Evolutionary conservation across 208 protist genomes (phyloP).

Genomic region (Crithidia expoeki): DNA sequence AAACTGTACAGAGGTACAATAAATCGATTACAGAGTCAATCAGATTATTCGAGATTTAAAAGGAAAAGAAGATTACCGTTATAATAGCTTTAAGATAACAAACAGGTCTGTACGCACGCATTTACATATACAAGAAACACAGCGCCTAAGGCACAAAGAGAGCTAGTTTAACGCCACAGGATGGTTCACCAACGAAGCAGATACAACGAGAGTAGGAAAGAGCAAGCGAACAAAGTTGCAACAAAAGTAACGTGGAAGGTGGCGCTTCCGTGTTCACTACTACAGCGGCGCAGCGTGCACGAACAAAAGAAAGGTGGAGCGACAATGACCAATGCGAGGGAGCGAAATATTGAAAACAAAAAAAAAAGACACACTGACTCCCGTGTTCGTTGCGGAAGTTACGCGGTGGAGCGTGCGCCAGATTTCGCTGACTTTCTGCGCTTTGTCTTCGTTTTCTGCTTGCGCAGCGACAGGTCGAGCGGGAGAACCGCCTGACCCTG

Average conservation of each 20-base stretch:
- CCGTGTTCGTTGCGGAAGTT: neutral
- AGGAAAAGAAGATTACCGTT: neutral
- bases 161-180: neutral
- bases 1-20: too few relatives aligned
- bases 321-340: neutral
- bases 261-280: too few relatives aligned
- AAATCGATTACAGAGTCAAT: too few relatives aligned
- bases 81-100: too few relatives aligned
- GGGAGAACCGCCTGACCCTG: slow-evolving; percentile 80
- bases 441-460: slow-evolving; percentile 76
- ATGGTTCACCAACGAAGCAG: slow-evolving; percentile 1
- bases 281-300: neutral
- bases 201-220: neutral
- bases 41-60: neutral
- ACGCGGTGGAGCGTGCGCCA: neutral
- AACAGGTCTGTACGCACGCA: too few relatives aligned
- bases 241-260: slow-evolving; percentile 4
- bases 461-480: slow-evolving; percentile 74
- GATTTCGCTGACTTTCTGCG: slow-evolving; percentile 57
- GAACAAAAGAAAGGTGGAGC: too few relatives aligned
- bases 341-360: neutral
- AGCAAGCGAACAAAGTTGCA: slow-evolving; percentile 7
- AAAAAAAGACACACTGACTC: neutral
- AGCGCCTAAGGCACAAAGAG: neutral
- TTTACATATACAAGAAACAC: too few relatives aligned